phyloP scores from a whole-genome alignment of 148 eudicot species.

The Arctostaphylos glauca region DNA sequence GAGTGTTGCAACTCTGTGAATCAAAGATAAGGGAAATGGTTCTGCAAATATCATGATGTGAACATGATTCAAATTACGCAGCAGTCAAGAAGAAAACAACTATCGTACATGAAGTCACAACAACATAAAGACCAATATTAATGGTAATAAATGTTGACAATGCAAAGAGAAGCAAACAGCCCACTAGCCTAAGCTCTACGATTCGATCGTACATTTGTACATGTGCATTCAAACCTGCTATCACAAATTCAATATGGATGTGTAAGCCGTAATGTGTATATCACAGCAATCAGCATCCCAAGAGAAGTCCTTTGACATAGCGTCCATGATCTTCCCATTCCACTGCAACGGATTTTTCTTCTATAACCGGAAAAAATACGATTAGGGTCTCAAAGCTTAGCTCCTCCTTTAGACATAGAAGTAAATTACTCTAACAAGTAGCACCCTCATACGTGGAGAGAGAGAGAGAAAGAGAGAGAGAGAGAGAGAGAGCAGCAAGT shows the following conservation, averaged over 20 bases:
- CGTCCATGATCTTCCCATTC: slow-evolving; percentile 49
- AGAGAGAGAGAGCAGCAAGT: neutral
- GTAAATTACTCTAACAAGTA: neutral
- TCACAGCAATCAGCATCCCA: slow-evolving; percentile 64
- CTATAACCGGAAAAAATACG: slow-evolving; percentile 25
- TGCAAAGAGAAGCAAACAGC: neutral
- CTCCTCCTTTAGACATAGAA: neutral
- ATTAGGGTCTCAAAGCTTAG: neutral
- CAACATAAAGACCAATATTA: neutral
- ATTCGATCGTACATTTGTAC: neutral
- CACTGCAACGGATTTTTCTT: slow-evolving; percentile 43
- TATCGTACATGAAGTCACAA: neutral
- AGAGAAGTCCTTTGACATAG: slow-evolving; percentile 56
- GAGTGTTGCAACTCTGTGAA: neutral
- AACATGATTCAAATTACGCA: too few species aligned
- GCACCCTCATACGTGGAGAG: neutral
- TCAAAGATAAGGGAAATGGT: neutral
- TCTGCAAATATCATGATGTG: neutral
- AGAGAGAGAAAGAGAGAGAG: neutral
- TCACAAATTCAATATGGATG: slow-evolving; percentile 31
- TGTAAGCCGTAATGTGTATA: slow-evolving; percentile 50
- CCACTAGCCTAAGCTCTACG: too few species aligned
- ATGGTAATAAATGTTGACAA: neutral
- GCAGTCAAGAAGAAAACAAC: neutral
- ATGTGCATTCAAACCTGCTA: neutral